Percentiles rank a stretch among this genome's conserved stretches.
Evolutionary conservation across 2,329 filamentous ascomycete species (phyloP).

Genomic region (Tolypocladium guangdongense): DNA sequence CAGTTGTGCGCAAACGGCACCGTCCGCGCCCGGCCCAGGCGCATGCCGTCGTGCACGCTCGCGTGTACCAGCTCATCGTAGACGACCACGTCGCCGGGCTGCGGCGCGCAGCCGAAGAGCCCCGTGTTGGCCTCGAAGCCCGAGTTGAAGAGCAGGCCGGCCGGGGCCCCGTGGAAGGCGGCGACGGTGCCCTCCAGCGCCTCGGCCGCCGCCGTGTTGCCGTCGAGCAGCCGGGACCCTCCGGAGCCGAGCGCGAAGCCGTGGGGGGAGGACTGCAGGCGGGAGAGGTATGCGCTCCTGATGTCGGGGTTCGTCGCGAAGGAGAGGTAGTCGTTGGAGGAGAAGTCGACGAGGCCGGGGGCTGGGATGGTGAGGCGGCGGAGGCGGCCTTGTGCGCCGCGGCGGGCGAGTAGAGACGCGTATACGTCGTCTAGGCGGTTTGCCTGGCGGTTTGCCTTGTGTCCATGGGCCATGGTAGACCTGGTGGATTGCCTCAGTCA

Average conservation of each 20-base stretch:
- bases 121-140: constrained; percentile 58
- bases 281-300: constrained; percentile 53
- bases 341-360: constrained; percentile 61
- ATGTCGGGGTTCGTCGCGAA: constrained; percentile 42
- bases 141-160: constrained; percentile 43
- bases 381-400: constrained; percentile 23
- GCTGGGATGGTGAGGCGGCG: constrained; percentile 47
- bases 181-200: constrained; percentile 35
- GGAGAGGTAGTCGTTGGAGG: constrained; percentile 72
- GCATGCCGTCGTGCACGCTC: constrained; percentile 69
- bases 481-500: too few species aligned
- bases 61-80: constrained; percentile 71
- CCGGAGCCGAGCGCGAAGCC: constrained; percentile 31
- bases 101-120: constrained; percentile 49
- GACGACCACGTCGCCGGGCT: constrained; percentile 50
- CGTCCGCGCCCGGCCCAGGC: constrained; percentile 42
- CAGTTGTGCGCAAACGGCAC: constrained; percentile 49
- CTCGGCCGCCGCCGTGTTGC: constrained; percentile 35
- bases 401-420: constrained; percentile 14
- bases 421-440: constrained; percentile 16
- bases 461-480: too few species aligned
- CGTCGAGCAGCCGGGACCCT: constrained; percentile 42
- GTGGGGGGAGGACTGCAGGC: constrained; percentile 13
- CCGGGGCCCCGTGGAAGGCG: constrained; percentile 31
- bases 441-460: constrained; percentile 2